phyloP scores from a whole-genome alignment of 768 basidiomycete genomes.

The Cantharellus anzutake region DNA sequence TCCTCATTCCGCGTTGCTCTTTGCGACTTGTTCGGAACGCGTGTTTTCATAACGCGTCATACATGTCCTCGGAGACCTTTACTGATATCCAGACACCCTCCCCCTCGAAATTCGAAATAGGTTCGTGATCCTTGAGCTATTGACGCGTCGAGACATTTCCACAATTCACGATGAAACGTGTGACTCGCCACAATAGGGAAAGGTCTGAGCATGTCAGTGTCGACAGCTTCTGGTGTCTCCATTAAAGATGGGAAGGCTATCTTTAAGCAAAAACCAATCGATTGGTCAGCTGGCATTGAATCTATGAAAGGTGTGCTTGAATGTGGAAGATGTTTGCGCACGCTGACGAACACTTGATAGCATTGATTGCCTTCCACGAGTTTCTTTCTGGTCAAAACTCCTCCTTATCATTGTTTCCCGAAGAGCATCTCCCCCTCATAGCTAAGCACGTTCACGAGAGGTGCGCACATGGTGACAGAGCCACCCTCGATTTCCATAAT shows the following conservation, averaged over 20 bases:
- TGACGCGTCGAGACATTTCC: too few relatives aligned
- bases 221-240: too few relatives aligned
- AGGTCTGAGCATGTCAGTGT: too few relatives aligned
- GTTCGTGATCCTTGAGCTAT: too few relatives aligned
- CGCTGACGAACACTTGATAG: constrained; percentile 5
- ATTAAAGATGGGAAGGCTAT: constrained; percentile 38
- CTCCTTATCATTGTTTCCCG: constrained; percentile 40
- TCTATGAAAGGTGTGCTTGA: constrained; percentile 4
- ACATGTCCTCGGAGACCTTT: too few relatives aligned
- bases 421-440: constrained; percentile 52
- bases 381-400: constrained; percentile 43
- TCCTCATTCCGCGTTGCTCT: too few relatives aligned
- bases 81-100: too few relatives aligned
- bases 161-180: too few relatives aligned
- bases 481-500: not conserved
- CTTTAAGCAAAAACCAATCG: constrained; percentile 48
- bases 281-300: constrained; percentile 2
- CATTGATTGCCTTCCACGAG: constrained; percentile 11
- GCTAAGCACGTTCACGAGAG: constrained; percentile 77
- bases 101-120: too few relatives aligned
- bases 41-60: too few relatives aligned
- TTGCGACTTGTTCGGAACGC: too few relatives aligned
- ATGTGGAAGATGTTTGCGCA: not conserved
- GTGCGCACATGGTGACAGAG: constrained; percentile 23
- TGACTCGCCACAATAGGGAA: too few relatives aligned